A percentile compares a stretch with the other conserved stretches of the same genome.
These are phyloP conservation scores for Pneumocystis canis DNA, from an alignment of 1,139 yeast genomes.

Conservation along the genomic window DNA sequence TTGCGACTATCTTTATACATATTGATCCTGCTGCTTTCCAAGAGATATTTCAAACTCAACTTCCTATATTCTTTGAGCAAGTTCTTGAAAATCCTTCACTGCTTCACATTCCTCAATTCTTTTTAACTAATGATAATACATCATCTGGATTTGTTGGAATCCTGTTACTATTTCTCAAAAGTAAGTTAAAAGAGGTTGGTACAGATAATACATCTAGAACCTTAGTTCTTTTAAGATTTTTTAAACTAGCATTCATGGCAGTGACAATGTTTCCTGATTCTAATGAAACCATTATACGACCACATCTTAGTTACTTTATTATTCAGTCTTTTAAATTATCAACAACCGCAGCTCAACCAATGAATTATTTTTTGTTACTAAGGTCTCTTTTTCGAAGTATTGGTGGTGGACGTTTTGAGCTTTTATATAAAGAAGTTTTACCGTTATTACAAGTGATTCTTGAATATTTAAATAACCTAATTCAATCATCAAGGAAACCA, in stretches of 20 bases:
- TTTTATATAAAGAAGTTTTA: slow-evolving; percentile 77
- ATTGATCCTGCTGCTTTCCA: slow-evolving; percentile 92
- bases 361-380: slow-evolving; percentile 74
- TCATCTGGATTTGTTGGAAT: slow-evolving; percentile 89
- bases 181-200: slow-evolving; percentile 65
- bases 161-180: slow-evolving; percentile 57
- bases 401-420: slow-evolving; percentile 91
- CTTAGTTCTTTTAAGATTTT: slow-evolving; percentile 66
- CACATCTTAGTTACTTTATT: slow-evolving; percentile 72
- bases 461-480: slow-evolving; percentile 71
- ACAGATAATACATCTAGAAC: slow-evolving; percentile 54
- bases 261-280: slow-evolving; percentile 79
- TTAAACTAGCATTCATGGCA: slow-evolving; percentile 89
- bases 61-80: slow-evolving; percentile 61
- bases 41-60: slow-evolving; percentile 73
- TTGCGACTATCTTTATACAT: slow-evolving; percentile 86
- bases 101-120: slow-evolving; percentile 83
- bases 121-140: slow-evolving; percentile 83
- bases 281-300: slow-evolving; percentile 74
- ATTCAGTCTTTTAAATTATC: slow-evolving; percentile 66
- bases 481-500: slow-evolving; percentile 69
- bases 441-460: slow-evolving; percentile 77
- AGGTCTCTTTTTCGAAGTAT: slow-evolving; percentile 84
- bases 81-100: slow-evolving; percentile 77
- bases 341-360: slow-evolving; percentile 82